Percentiles rank a stretch among this genome's conserved stretches.
phyloP scores from a whole-genome alignment of 2,329 filamentous ascomycete species.

The Arthrobotrys conoides region DNA sequence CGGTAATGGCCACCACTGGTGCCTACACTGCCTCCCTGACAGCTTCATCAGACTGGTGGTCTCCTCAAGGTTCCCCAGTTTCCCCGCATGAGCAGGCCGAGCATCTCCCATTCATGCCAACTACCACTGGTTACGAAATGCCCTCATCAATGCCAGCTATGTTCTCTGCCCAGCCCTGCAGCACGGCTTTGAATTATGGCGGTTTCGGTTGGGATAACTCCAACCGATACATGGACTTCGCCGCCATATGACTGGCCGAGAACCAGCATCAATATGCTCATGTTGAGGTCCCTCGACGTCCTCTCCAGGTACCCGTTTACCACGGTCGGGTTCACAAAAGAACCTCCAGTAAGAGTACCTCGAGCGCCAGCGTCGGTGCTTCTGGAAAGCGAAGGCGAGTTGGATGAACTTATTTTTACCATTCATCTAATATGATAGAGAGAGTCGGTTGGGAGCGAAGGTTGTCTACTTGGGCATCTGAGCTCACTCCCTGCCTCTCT shows the following conservation, averaged over 20 bases:
- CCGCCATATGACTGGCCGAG: constrained; percentile 61
- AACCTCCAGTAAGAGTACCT: constrained; percentile 52
- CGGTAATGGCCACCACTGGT: constrained; percentile 68
- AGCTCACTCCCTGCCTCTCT: constrained; percentile 33
- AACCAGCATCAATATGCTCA: constrained; percentile 50
- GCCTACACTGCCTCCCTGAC: constrained; percentile 64
- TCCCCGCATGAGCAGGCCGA: constrained; percentile 58
- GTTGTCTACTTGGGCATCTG: constrained; percentile 13
- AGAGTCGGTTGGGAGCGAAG: constrained; percentile 29
- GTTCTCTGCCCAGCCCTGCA: constrained; percentile 79
- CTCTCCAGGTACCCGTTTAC: constrained; percentile 51
- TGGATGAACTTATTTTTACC: constrained; percentile 62
- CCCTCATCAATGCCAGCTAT: constrained; percentile 54
- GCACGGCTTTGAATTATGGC: constrained; percentile 80
- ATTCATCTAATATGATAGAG: constrained; percentile 60
- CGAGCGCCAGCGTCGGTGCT: constrained; percentile 58
- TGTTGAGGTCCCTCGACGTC: constrained; percentile 61
- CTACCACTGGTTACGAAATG: constrained; percentile 58
- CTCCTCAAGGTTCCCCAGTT: constrained; percentile 55
- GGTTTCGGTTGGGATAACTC: constrained; percentile 82
- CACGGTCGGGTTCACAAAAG: constrained; percentile 58
- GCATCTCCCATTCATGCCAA: constrained; percentile 57
- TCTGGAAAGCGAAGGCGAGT: constrained; percentile 62
- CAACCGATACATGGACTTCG: constrained; percentile 60
- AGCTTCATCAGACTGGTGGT: constrained; percentile 59